Conservation (phyloP, 2,329 filamentous ascomycete genomes). For the Didymella lethalis region DNA sequence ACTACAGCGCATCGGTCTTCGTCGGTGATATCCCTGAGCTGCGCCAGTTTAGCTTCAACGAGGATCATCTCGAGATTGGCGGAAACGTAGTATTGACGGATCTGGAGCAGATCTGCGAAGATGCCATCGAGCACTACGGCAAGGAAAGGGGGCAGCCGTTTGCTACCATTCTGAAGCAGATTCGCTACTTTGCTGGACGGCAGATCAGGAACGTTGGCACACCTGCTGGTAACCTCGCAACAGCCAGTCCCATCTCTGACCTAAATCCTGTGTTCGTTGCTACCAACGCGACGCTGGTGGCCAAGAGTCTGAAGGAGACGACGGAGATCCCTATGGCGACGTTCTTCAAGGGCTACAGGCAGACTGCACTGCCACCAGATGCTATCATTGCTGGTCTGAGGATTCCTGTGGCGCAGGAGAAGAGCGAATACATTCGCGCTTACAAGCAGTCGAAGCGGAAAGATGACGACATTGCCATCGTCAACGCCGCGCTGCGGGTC, state of each 20-base stretch:
- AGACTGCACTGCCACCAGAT: constrained; percentile 80
- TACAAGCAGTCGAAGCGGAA: constrained; percentile 98
- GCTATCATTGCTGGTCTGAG: constrained; percentile 85
- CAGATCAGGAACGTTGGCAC: constrained; percentile 99
- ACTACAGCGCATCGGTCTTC: constrained; percentile 88
- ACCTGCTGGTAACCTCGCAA: constrained; percentile 91
- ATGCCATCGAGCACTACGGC: constrained; percentile 83
- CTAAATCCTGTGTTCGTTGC: constrained; percentile 93
- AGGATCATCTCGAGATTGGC: constrained; percentile 87
- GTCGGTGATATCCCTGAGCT: constrained; percentile 93
- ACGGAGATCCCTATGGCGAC: constrained; percentile 88
- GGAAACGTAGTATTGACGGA: constrained; percentile 94
- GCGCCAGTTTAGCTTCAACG: constrained; percentile 78
- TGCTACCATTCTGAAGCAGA: constrained; percentile 88
- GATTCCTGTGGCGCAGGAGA: constrained; percentile 78
- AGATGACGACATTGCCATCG: constrained; percentile 98
- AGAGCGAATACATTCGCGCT: constrained; percentile 83
- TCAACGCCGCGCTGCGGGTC: constrained; percentile 84
- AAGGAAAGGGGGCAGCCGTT: constrained; percentile 77
- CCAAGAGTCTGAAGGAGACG: constrained; percentile 76
- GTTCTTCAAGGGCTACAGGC: constrained; percentile 92
- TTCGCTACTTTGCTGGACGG: constrained; percentile 91
- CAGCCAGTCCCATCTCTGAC: constrained; percentile 95
- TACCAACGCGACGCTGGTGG: constrained; percentile 80
- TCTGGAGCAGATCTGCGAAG: constrained; percentile 81